Percentiles rank a stretch among this genome's conserved stretches.
Conservation (phyloP, 78 protist species). For the Speleostelium caveatum region DNA sequence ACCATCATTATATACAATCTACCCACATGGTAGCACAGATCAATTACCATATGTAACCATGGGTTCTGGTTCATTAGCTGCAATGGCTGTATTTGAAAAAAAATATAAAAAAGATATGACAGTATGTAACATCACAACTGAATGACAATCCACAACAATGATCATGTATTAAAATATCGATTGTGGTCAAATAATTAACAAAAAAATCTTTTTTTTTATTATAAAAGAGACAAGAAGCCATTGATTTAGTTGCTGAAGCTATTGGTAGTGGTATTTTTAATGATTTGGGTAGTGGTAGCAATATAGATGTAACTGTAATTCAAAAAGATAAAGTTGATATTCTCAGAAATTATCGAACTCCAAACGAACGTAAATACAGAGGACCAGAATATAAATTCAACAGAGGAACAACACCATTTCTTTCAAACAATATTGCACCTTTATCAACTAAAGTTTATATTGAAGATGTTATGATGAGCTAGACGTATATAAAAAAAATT, state of each 20-base stretch:
- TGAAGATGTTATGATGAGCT: constrained; percentile 27
- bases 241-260: constrained; percentile 91
- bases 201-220: background rate
- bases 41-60: constrained; percentile 97
- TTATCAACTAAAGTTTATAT: constrained; percentile 10
- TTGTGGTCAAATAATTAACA: background rate
- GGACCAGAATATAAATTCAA: constrained; percentile 30
- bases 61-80: constrained; percentile 99
- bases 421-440: background rate
- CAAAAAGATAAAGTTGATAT: constrained; percentile 70
- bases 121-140: constrained; percentile 1
- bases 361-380: constrained; percentile 80
- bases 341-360: constrained; percentile 61
- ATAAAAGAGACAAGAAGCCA: constrained; percentile 94
- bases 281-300: constrained; percentile 98
- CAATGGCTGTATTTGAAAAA: constrained; percentile 97
- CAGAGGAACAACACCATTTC: constrained; percentile 76
- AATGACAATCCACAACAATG: too few species aligned
- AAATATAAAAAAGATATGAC: constrained; percentile 89
- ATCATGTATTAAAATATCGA: too few species aligned
- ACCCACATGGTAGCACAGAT: constrained; percentile 97
- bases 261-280: constrained; percentile 98
- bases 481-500: background rate
- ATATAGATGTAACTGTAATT: constrained; percentile 96
- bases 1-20: constrained; percentile 91